These are phyloP conservation scores for Paramyrothecium roridum DNA, from an alignment of 2,329 filamentous ascomycete genomes.

Conservation along the genomic window DNA sequence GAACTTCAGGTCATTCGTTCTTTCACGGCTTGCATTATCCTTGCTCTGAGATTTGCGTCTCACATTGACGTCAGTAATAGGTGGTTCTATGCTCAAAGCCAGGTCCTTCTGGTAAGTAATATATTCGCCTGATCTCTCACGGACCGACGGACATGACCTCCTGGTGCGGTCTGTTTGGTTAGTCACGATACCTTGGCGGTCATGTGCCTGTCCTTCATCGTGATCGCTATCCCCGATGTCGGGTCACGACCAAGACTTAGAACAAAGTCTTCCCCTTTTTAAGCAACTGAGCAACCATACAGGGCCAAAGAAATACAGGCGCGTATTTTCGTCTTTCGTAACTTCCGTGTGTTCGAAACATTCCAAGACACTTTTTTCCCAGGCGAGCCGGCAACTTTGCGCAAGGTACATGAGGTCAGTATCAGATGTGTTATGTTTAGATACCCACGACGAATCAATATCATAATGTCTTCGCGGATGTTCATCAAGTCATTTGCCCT, in stretches of 20 bases:
- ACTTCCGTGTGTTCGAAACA: too few species aligned
- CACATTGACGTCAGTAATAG: slow-evolving; percentile 5
- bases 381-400: too few species aligned
- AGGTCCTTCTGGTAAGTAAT: slow-evolving; percentile 15
- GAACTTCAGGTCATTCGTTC: background rate
- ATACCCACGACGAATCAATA: too few species aligned
- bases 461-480: background rate
- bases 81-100: slow-evolving; percentile 13
- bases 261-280: background rate
- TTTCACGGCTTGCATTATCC: slow-evolving; percentile 8
- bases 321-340: too few species aligned
- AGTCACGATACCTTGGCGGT: slow-evolving; percentile 20
- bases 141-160: slow-evolving; percentile 15
- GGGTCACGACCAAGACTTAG: slow-evolving; percentile 10
- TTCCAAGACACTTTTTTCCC: too few species aligned
- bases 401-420: too few species aligned
- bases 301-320: too few species aligned
- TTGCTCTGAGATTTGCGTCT: slow-evolving; percentile 14
- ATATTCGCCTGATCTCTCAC: slow-evolving; percentile 18
- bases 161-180: slow-evolving; percentile 4
- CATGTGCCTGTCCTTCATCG: slow-evolving; percentile 21
- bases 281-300: background rate
- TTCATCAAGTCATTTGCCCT: background rate
- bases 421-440: too few species aligned
- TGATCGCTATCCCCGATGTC: slow-evolving; percentile 5